These are phyloP conservation scores for Phytophthora colocasiae DNA, from an alignment of 352 stramenopile genomes.

Conservation along the genomic window DNA sequence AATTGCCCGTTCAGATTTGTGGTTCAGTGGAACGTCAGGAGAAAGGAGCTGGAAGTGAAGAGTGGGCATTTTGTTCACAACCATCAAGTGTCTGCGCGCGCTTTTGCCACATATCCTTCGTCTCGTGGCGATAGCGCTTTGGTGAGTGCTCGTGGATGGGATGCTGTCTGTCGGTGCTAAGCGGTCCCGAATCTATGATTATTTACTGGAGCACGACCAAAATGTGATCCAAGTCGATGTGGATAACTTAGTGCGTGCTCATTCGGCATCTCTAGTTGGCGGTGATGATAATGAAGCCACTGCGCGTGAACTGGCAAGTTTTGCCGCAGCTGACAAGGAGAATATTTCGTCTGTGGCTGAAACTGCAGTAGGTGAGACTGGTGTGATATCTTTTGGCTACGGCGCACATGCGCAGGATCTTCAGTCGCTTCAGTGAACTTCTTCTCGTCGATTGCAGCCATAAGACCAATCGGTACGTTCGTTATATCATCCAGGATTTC, in stretches of 20 bases:
- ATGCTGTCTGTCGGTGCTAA: too few species aligned
- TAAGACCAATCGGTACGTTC: conserved; percentile 15
- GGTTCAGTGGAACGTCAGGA: too few species aligned
- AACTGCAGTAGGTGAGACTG: conserved; percentile 8
- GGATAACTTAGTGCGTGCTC: conserved; percentile 18
- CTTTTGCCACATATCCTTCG: too few species aligned
- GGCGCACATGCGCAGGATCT: conserved; percentile 12
- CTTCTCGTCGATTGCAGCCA: conserved; percentile 20
- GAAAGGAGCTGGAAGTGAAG: too few species aligned
- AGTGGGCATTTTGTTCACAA: too few species aligned
- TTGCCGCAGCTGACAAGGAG: background rate
- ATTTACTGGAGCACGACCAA: too few species aligned
- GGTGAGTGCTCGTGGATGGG: too few species aligned
- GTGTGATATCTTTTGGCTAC: conserved; percentile 5
- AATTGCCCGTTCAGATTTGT: too few species aligned
- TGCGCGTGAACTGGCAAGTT: background rate
- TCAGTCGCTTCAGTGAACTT: conserved; percentile 12
- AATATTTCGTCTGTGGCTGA: background rate
- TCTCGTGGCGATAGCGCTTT: too few species aligned
- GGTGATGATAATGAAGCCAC: conserved; percentile 15
- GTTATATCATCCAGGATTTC: background rate
- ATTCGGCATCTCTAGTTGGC: background rate
- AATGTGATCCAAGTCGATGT: conserved; percentile 1
- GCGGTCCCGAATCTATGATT: too few species aligned
- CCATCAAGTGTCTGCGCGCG: too few species aligned